Evolutionary conservation across 139 green algal species (phyloP).

Genomic region (Protoeuglena noctilucae): DNA sequence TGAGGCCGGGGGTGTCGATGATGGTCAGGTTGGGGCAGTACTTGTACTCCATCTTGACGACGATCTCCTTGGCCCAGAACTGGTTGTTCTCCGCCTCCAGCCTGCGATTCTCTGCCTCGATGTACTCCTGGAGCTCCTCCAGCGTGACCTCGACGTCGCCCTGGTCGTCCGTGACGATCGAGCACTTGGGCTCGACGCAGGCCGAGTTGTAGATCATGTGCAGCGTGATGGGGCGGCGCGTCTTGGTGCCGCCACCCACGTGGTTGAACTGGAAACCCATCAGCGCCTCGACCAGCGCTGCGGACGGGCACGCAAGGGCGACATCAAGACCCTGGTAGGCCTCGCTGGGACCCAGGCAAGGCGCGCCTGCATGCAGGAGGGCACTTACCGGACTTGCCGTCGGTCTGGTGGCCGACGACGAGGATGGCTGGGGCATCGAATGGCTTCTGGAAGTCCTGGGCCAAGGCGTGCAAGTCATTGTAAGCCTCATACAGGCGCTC

Average conservation of each 20-base stretch:
- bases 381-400: conserved; percentile 70
- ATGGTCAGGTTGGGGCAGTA: conserved; percentile 94
- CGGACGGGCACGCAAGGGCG: background rate
- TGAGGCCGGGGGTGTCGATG: conserved; percentile 92
- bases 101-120: conserved; percentile 68
- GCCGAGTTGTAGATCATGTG: conserved; percentile 91
- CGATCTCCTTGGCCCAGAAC: conserved; percentile 87
- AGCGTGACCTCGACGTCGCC: conserved; percentile 65
- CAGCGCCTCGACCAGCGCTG: conserved; percentile 84
- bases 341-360: background rate
- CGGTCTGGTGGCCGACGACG: conserved; percentile 90
- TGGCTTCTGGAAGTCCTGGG: conserved; percentile 84
- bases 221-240: conserved; percentile 77
- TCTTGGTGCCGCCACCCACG: conserved; percentile 91
- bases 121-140: conserved; percentile 80
- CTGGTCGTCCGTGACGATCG: conserved; percentile 61
- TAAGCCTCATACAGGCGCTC: conserved; percentile 75
- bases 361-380: background rate
- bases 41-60: conserved; percentile 86
- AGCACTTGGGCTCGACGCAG: conserved; percentile 70
- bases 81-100: conserved; percentile 61
- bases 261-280: conserved; percentile 98
- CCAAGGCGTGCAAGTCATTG: conserved; percentile 74
- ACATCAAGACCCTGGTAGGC: background rate
- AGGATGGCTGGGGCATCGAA: conserved; percentile 91